A percentile compares a stretch with the other conserved stretches of the same genome.
These are phyloP conservation scores for Tylopilus sp. DNA, from an alignment of 1,284 basidiomycete genomes.

Conservation along the genomic window DNA sequence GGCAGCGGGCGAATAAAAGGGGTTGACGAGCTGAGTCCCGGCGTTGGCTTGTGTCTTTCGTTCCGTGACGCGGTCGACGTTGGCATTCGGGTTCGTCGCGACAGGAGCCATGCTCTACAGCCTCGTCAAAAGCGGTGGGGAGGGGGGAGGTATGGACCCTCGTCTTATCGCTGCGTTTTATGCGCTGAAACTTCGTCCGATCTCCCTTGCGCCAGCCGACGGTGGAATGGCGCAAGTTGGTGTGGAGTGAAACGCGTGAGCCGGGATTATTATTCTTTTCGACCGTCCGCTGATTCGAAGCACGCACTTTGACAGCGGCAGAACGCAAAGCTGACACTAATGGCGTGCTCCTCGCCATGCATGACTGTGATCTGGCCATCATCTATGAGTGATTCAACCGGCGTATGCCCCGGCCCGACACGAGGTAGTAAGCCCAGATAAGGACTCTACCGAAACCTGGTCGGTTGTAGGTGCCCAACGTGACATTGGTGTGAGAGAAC, in stretches of 20 bases:
- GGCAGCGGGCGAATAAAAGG: slow-evolving; percentile 62
- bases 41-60: slow-evolving; percentile 19
- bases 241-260: slow-evolving; percentile 19
- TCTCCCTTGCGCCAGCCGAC: slow-evolving; percentile 16
- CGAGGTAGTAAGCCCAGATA: not conserved
- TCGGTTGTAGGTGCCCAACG: not conserved
- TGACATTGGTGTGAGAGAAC: slow-evolving; percentile 17
- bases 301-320: no score
- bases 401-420: not conserved
- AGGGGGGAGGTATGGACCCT: not conserved
- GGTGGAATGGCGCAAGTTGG: slow-evolving; percentile 22
- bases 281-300: slow-evolving; percentile 1
- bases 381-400: no score
- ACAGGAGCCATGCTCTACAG: slow-evolving; percentile 42
- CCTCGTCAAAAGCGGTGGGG: not conserved
- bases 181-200: slow-evolving; percentile 2
- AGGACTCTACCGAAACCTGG: not conserved
- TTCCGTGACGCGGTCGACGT: slow-evolving; percentile 13
- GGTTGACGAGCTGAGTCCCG: slow-evolving; percentile 45
- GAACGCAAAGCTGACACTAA: not conserved
- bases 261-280: slow-evolving; percentile 10
- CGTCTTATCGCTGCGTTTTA: slow-evolving; percentile 16
- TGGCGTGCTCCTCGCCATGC: slow-evolving; percentile 1
- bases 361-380: not conserved
- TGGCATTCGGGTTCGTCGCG: slow-evolving; percentile 34